Evolutionary conservation across 2,329 filamentous ascomycete genomes (phyloP).

Genomic region (Hypoxylon sp.): DNA sequence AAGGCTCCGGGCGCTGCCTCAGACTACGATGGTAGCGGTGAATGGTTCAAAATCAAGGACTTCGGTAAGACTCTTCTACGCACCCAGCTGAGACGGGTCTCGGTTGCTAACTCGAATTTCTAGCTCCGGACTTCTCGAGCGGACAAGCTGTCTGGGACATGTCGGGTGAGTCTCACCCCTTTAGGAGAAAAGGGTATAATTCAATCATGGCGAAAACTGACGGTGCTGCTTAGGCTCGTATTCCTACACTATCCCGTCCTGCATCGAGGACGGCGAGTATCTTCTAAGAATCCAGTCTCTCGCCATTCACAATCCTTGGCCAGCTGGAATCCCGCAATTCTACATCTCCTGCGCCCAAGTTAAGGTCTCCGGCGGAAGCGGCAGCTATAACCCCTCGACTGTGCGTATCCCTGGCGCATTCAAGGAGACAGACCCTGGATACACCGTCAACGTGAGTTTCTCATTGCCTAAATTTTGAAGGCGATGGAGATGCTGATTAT

Average conservation of each 20-base stretch:
- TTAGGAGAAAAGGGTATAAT: neutral
- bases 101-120: conserved; percentile 6
- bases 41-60: conserved; percentile 62
- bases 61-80: conserved; percentile 47
- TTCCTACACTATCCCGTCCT: conserved; percentile 63
- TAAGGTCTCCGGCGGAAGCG: conserved; percentile 61
- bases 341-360: conserved; percentile 65
- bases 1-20: conserved; percentile 57
- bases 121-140: conserved; percentile 56
- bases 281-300: conserved; percentile 73
- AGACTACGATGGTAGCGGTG: conserved; percentile 58
- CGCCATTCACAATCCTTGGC: conserved; percentile 70
- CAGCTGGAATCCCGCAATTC: conserved; percentile 63
- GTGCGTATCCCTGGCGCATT: conserved; percentile 58
- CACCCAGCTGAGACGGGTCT: neutral
- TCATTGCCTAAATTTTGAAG: neutral
- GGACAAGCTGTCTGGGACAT: conserved; percentile 56
- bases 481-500: neutral
- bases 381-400: conserved; percentile 51
- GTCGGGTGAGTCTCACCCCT: conserved; percentile 48
- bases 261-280: conserved; percentile 70
- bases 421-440: conserved; percentile 59
- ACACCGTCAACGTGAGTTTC: conserved; percentile 60
- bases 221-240: conserved; percentile 47
- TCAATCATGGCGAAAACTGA: neutral